Base-by-base conservation (phyloP, 768 basidiomycete species). In the Pleurotus giganteus region DNA sequence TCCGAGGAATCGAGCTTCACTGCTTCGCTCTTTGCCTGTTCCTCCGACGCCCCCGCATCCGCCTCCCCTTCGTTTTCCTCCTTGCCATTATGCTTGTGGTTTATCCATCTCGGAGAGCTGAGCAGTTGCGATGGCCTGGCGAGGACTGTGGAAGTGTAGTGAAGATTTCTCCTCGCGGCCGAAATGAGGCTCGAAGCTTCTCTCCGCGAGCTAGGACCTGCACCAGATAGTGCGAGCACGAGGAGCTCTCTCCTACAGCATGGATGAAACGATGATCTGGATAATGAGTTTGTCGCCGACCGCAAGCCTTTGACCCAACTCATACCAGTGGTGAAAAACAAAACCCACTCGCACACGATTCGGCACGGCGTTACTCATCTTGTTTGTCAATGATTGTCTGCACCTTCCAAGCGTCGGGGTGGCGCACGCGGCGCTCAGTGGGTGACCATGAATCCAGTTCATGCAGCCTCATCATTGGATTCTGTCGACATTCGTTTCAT, bases 81-180 rank as follows among this genome's bases (percentile, higher is more conserved):
- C 6, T 60, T 61, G 28, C 66, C 64, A 8, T 47, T 36, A 26
- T 62, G 59, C 58, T 74, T 75, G 46, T 60, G 63, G 57, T 75
- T 74, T 32, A 70, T 44, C 75, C 75, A 71, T 31, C 75, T 71
- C n/a, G 74, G 75, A 29, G 67, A 53, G 19, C 56, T 56, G 7
- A 72, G 47, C 9, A 65, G 56, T 0, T 67, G 68, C 2, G 75
- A 71, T 21, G 68, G 67, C 23, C 63, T 67, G 2, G 68, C 68
- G 42, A 47, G 56, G 4, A 57, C 47, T 4, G 59, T 34, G 4
- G 52, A 53, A 6, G 49, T 36, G 21, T 36, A 37, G 27, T 51
- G 49, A 15, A 51, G 34, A 36, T 34, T 51, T 37, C 49, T 36
- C 26, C 49, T 39, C 21, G 49, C 36, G 7, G 49, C 34, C 49